Percentiles rank a stretch among this genome's conserved stretches.
Evolutionary conservation across 805 yeast genomes (phyloP).

Genomic region (Saccharomyces cerevisiae): DNA sequence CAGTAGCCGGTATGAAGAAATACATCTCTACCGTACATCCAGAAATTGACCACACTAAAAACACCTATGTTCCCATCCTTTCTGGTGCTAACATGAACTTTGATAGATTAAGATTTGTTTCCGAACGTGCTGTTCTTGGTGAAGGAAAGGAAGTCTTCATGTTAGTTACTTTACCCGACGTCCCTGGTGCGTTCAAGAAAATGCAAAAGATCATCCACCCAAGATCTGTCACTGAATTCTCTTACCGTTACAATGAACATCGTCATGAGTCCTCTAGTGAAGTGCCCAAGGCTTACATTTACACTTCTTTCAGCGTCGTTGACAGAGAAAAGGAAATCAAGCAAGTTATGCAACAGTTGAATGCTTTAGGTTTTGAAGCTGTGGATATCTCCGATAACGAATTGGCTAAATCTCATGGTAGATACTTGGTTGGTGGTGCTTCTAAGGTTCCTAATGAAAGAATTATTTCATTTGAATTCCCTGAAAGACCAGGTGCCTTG

Average conservation of each 20-base stretch:
- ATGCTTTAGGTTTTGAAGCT: conserved; percentile 59
- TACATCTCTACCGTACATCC: conserved; percentile 57
- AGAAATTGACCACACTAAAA: conserved; percentile 58
- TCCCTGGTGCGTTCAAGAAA: conserved; percentile 80
- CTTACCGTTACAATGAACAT: conserved; percentile 62
- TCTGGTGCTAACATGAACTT: conserved; percentile 99
- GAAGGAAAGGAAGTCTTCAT: conserved; percentile 94
- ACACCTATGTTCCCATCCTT: conserved; percentile 74
- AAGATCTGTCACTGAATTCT: conserved; percentile 86
- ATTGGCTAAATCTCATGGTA: conserved; percentile 91
- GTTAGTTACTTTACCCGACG: conserved; percentile 84
- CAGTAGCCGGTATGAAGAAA: conserved; percentile 89
- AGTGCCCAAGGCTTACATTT: conserved; percentile 59
- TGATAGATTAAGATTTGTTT: conserved; percentile 88
- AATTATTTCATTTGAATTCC: conserved; percentile 81
- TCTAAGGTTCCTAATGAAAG: conserved; percentile 67
- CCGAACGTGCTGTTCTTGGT: conserved; percentile 97
- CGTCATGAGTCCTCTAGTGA: conserved; percentile 32
- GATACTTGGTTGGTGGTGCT: conserved; percentile 93
- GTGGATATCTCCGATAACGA: conserved; percentile 86
- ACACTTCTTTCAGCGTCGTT: conserved; percentile 77
- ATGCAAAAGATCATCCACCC: conserved; percentile 77
- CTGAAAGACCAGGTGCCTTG: conserved; percentile 95
- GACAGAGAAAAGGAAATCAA: conserved; percentile 68
- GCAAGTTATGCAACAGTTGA: conserved; percentile 51